Evolutionary conservation across 1,139 yeast genomes (phyloP).

Genomic region (Taphrina betulina): DNA sequence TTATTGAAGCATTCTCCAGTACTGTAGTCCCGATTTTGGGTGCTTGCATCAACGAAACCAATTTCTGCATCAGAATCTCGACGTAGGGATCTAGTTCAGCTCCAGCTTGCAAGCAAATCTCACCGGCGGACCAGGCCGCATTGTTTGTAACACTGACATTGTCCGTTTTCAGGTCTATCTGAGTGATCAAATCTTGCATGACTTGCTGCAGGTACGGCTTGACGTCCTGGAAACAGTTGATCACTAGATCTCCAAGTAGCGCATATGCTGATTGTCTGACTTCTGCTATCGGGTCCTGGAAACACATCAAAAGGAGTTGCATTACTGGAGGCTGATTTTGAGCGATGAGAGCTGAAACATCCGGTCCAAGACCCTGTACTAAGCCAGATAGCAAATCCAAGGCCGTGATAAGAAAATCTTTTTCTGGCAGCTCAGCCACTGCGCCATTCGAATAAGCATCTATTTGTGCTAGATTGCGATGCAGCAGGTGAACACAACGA

Average conservation of each 20-base stretch:
- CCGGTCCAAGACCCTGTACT: constrained; percentile 77
- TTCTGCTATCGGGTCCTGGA: constrained; percentile 75
- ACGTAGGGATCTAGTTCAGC: constrained; percentile 61
- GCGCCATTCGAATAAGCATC: constrained; percentile 68
- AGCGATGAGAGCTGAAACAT: constrained; percentile 58
- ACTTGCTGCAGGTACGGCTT: constrained; percentile 59
- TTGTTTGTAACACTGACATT: constrained; percentile 74
- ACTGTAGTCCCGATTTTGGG: constrained; percentile 55
- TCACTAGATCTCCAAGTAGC: constrained; percentile 80
- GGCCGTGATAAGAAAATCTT: constrained; percentile 85
- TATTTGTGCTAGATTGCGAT: constrained; percentile 66
- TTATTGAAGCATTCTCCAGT: constrained; percentile 85
- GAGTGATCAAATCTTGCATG: constrained; percentile 58
- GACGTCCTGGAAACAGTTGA: constrained; percentile 58
- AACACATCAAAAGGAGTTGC: constrained; percentile 65
- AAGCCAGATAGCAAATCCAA: constrained; percentile 87
- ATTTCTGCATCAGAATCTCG: constrained; percentile 57
- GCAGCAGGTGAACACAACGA: constrained; percentile 69
- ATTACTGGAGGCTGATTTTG: constrained; percentile 51
- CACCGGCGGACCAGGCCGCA: constrained; percentile 93
- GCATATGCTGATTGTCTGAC: constrained; percentile 94
- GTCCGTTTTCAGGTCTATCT: constrained; percentile 58
- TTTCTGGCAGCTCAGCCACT: constrained; percentile 72
- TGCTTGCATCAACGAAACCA: constrained; percentile 64
- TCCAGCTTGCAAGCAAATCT: constrained; percentile 63